Base-by-base conservation (phyloP, 331 rosid species). In the Telfairia occidentalis region DNA sequence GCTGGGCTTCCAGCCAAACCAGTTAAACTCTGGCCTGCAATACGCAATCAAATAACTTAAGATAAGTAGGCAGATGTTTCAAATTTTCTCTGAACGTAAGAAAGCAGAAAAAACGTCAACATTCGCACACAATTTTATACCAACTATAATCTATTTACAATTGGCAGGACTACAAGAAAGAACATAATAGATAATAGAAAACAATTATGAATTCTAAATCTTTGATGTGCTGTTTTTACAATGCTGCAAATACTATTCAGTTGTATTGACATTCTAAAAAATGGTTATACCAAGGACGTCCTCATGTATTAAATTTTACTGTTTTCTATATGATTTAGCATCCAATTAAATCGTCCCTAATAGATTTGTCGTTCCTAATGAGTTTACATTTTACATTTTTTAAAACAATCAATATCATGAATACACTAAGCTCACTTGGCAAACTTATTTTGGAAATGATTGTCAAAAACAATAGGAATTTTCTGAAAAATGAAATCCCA, bases 1-100 rank as follows among this genome's bases (percentile, higher is more conserved):
- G 99, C 99, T 10, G 99, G 99, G 87, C 99, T 95, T 84, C 99
- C 97, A 26, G 97, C 99, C 77, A 95, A 85, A 77, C 99, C 99
- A 81, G 92, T 87, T 90, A 95, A 85, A 69, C 79, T 85, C 80
- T 92, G 99, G 79, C 99, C 99, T 95, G 92, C 73, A 74, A 77
- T n/a, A 78, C 5, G 60, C 18, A 74, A 77, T 74, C 32, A 28
- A 80, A 49, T 59, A 63, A 73, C 76, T 58, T n/a, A 28, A 67
- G 30, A 53, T 16, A 15, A 61, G 5, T 61, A 61, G 13, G 35
- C 37, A 67, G 37, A 40, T 24, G 35, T 42, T 67, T 12, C 7
- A 8, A 70, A 43, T 23, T 13, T 45, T 28, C 1, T 45, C 12
- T 5, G 5, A 67, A 42, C 12, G 12, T 42, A 67, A 40, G 19